phyloP scores from a whole-genome alignment of 179 eudicot genomes.

The Silene noctiflora region DNA sequence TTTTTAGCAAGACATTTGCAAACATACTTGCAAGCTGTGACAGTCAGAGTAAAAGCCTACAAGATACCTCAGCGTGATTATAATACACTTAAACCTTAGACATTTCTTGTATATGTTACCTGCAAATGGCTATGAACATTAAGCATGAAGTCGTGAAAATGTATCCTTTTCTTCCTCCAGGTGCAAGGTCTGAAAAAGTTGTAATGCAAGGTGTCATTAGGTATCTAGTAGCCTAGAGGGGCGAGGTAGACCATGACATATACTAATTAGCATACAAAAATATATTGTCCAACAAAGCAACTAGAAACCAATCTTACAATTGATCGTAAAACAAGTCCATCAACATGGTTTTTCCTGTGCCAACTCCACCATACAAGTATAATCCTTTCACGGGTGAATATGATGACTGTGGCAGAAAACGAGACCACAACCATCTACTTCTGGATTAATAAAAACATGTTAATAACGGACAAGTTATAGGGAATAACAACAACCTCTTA shows the following conservation, averaged over 20 bases:
- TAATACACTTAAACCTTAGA: not conserved
- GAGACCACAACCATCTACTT: constrained; percentile 86
- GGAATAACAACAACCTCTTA: not conserved
- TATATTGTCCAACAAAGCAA: constrained; percentile 6
- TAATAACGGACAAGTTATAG: not conserved
- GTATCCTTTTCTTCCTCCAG: constrained; percentile 90
- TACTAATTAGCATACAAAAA: not conserved
- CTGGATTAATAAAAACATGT: constrained; percentile 35
- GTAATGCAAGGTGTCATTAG: not conserved
- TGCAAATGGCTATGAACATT: constrained; percentile 82
- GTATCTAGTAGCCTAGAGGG: not conserved
- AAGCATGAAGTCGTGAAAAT: constrained; percentile 97
- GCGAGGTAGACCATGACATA: not conserved
- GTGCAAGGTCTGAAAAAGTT: constrained; percentile 56
- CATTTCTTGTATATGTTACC: constrained; percentile 30
- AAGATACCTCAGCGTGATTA: not conserved
- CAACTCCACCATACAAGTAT: constrained; percentile 80
- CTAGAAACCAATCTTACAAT: constrained; percentile 48
- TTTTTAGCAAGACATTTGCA: too few species aligned
- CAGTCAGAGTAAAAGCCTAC: too few species aligned
- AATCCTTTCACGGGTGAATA: constrained; percentile 73
- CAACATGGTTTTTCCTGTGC: constrained; percentile 88
- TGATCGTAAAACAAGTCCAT: constrained; percentile 82
- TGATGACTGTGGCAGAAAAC: constrained; percentile 63
- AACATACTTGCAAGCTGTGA: too few species aligned